phyloP scores from a whole-genome alignment of 495 filamentous ascomycete species.

The Podospora comata region DNA sequence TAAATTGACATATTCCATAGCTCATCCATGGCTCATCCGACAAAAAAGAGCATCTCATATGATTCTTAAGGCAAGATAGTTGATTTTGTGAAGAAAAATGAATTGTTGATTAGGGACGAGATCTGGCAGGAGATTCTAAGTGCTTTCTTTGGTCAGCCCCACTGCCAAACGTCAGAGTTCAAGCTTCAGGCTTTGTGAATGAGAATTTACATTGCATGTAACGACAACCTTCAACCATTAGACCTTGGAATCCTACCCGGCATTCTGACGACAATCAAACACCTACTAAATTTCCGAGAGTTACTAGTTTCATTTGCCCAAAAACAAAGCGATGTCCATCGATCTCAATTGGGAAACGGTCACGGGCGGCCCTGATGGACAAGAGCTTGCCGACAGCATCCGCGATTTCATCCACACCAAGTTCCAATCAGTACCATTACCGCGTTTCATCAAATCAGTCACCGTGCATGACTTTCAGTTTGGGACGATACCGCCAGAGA shows the following conservation, averaged over 20 bases:
- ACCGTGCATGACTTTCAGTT: conserved; percentile 93
- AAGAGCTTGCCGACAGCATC: conserved; percentile 76
- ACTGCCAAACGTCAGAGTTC: background rate
- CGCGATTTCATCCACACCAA: conserved; percentile 91
- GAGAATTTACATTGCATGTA: background rate
- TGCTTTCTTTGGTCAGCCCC: background rate
- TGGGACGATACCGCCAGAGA: conserved; percentile 71
- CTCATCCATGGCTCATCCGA: too few relatives aligned
- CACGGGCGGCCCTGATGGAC: conserved; percentile 83
- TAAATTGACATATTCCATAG: too few relatives aligned
- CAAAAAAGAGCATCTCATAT: too few relatives aligned
- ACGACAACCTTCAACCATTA: background rate
- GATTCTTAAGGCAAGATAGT: too few relatives aligned
- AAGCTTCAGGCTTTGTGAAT: background rate
- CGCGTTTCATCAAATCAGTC: conserved; percentile 94
- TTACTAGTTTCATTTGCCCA: background rate
- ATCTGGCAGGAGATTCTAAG: background rate
- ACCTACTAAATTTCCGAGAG: background rate
- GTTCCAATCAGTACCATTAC: conserved; percentile 87
- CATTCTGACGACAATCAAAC: background rate
- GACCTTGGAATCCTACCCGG: background rate
- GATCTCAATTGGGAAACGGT: conserved; percentile 93
- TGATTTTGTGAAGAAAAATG: background rate
- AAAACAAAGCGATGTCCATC: conserved; percentile 70
- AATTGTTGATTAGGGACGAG: background rate